Conservation (phyloP, 768 basidiomycete species). For the Xanthoconium stramineum region DNA sequence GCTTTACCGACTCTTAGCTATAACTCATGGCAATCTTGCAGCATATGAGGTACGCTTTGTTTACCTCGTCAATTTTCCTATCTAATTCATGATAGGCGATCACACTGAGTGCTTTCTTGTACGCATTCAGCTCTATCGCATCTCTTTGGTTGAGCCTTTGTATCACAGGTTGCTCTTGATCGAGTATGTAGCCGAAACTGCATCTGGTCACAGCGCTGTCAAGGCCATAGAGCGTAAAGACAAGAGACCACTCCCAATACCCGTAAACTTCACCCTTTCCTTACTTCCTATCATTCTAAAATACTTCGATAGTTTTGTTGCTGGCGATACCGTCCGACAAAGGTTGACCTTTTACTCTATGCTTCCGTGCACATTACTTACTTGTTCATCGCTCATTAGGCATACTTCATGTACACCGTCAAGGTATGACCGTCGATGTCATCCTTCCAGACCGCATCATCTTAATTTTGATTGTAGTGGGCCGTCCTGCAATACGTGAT, state of each 20-base stretch:
- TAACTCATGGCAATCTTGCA: conserved; percentile 29
- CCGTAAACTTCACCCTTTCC: conserved; percentile 35
- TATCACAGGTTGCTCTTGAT: conserved; percentile 66
- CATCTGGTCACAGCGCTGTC: conserved; percentile 56
- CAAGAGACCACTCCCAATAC: conserved; percentile 68
- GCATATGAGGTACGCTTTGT: conserved; percentile 60
- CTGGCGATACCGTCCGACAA: conserved; percentile 79
- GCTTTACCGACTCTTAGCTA: conserved; percentile 17
- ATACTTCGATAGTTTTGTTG: conserved; percentile 60
- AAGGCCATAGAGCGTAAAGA: conserved; percentile 77
- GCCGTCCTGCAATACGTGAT: conserved; percentile 86
- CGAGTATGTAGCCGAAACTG: conserved; percentile 77
- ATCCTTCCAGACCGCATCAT: too few species aligned
- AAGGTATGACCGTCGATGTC: conserved; percentile 51
- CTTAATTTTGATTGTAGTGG: too few species aligned
- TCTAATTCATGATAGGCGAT: conserved; percentile 51
- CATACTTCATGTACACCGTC: conserved; percentile 87
- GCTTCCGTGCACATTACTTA: conserved; percentile 6
- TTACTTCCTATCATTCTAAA: not conserved
- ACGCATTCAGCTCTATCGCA: conserved; percentile 24
- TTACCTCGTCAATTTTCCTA: conserved; percentile 4
- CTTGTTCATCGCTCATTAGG: conserved; percentile 32
- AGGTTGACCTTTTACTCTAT: conserved; percentile 37
- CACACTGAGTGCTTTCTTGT: conserved; percentile 86
- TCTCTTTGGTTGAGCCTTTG: not conserved